Conservation (phyloP, 768 basidiomycete species). For the Lactifluus volemus region DNA sequence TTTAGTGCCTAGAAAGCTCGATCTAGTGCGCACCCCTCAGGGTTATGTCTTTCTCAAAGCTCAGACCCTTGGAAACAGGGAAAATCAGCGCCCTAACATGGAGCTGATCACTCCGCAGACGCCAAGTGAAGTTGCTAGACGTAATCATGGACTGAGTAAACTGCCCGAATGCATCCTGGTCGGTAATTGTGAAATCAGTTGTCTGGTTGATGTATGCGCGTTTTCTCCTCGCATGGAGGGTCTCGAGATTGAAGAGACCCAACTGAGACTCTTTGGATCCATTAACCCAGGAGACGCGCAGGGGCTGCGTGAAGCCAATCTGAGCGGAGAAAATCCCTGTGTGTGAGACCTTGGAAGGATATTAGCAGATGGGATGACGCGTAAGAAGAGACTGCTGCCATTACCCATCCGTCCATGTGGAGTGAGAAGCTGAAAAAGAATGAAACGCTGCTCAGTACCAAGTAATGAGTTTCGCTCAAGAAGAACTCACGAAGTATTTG, state of each 20-base stretch:
- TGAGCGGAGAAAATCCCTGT: slow-evolving; percentile 56
- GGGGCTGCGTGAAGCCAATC: slow-evolving; percentile 50
- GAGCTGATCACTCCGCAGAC: slow-evolving; percentile 45
- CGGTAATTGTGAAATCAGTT: slow-evolving; percentile 45
- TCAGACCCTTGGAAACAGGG: slow-evolving; percentile 55
- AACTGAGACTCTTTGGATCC: slow-evolving; percentile 39
- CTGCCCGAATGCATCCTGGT: slow-evolving; percentile 49
- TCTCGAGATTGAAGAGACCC: slow-evolving; percentile 44
- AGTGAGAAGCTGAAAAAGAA: slow-evolving; percentile 40
- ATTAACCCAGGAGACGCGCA: slow-evolving; percentile 52
- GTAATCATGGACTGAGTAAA: slow-evolving; percentile 62
- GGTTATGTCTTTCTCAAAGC: slow-evolving; percentile 51
- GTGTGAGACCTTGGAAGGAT: slow-evolving; percentile 43
- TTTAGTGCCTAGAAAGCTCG: neutral
- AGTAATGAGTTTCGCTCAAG: neutral
- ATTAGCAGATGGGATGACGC: neutral
- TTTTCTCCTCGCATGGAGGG: slow-evolving; percentile 43
- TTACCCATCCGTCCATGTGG: slow-evolving; percentile 44
- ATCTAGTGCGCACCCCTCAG: slow-evolving; percentile 39
- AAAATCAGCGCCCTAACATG: slow-evolving; percentile 59
- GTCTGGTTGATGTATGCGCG: slow-evolving; percentile 56
- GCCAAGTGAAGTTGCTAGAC: slow-evolving; percentile 59
- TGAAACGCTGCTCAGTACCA: neutral
- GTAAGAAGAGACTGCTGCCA: slow-evolving; percentile 18
- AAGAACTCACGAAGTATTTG: slow-evolving; percentile 46